Conservation (phyloP, 2,329 filamentous ascomycete genomes). For the Sordariomycetes sp. region DNA sequence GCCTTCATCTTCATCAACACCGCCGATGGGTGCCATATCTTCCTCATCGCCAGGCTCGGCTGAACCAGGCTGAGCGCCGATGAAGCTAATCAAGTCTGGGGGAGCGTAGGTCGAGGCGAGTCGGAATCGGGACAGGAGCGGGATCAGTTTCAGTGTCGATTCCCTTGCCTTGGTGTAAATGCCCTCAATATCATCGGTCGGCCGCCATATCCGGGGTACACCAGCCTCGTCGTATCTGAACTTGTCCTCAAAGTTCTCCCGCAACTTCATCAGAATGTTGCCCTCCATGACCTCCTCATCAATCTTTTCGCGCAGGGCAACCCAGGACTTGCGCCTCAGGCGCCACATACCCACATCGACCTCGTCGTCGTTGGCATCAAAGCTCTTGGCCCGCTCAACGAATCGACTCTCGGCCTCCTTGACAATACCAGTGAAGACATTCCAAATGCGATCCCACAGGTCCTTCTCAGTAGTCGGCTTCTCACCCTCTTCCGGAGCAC, state of each 20-base stretch:
- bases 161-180: conserved; percentile 88
- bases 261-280: conserved; percentile 87
- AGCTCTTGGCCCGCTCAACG: conserved; percentile 80
- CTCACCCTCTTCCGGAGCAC: conserved; percentile 63
- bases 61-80: conserved; percentile 67
- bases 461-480: conserved; percentile 69
- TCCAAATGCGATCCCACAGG: conserved; percentile 95
- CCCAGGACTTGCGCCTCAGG: conserved; percentile 88
- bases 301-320: conserved; percentile 77
- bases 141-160: conserved; percentile 84
- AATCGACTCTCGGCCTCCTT: conserved; percentile 80
- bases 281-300: conserved; percentile 98
- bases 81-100: conserved; percentile 76
- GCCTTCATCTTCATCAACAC: conserved; percentile 88
- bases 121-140: conserved; percentile 76
- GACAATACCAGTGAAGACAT: conserved; percentile 72
- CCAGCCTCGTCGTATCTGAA: conserved; percentile 95
- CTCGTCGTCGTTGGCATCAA: conserved; percentile 85
- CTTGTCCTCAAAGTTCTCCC: conserved; percentile 98
- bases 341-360: conserved; percentile 90
- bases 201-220: conserved; percentile 93
- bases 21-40: conserved; percentile 79
- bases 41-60: conserved; percentile 81
- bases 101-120: conserved; percentile 64
- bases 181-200: conserved; percentile 93